These are phyloP conservation scores for Hypoxylon cercidicola DNA, from an alignment of 495 filamentous ascomycete species.

Conservation along the genomic window DNA sequence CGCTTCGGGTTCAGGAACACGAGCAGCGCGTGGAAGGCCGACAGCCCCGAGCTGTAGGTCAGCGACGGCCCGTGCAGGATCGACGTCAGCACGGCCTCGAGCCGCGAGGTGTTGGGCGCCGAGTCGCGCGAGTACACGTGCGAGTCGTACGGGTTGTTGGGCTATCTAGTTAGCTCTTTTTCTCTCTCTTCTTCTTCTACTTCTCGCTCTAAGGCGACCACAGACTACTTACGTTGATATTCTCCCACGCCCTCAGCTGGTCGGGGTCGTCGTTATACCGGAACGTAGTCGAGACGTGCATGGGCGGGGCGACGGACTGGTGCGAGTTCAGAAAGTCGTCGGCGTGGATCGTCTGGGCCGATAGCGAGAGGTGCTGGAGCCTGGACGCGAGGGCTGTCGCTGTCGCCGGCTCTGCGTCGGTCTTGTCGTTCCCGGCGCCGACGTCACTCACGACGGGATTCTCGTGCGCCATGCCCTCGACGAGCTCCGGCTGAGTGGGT, in stretches of 20 bases:
- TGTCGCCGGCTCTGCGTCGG: constrained; percentile 2
- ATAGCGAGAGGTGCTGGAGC: constrained; percentile 56
- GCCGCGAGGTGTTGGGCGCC: constrained; percentile 79
- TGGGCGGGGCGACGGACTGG: constrained; percentile 81
- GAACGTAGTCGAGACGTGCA: constrained; percentile 90
- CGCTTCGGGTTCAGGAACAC: constrained; percentile 79
- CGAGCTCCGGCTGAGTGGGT: constrained; percentile 29
- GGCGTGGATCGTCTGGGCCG: constrained; percentile 85
- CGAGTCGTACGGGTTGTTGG: constrained; percentile 51
- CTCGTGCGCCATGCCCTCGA: constrained; percentile 37
- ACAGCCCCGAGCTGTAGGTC: constrained; percentile 85
- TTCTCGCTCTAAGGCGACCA: no score
- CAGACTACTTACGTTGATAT: constrained; percentile 59
- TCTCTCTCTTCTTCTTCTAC: not conserved
- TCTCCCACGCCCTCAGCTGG: constrained; percentile 61
- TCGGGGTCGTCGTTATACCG: constrained; percentile 78
- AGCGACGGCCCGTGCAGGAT: constrained; percentile 75
- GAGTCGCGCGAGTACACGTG: constrained; percentile 84
- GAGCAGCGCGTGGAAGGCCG: constrained; percentile 86
- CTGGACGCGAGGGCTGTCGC: constrained; percentile 33
- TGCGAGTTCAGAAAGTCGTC: constrained; percentile 79
- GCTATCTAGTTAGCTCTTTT: constrained; percentile 24
- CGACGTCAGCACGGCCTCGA: constrained; percentile 80
- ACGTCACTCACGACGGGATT: constrained; percentile 20
- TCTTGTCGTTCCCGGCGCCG: constrained; percentile 2